phyloP scores from a whole-genome alignment of 139 green algal species.

The Tetradesmus obliquus region DNA sequence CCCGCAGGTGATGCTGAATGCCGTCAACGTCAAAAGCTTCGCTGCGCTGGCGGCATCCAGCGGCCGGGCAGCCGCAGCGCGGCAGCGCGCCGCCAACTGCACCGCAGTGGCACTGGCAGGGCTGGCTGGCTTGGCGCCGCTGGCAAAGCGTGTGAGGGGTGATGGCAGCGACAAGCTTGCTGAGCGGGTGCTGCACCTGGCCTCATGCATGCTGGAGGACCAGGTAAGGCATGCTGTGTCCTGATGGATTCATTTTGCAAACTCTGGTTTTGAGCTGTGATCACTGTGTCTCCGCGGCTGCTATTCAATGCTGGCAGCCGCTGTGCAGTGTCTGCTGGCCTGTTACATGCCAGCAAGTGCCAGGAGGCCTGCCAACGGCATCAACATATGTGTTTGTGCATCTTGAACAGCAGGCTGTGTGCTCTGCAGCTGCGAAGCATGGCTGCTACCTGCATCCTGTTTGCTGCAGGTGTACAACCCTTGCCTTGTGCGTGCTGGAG shows the following conservation, averaged over 20 bases:
- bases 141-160: conserved; percentile 48
- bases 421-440: not conserved
- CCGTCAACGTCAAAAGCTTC: not conserved
- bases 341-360: no score
- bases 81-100: conserved; percentile 40
- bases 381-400: not conserved
- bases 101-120: conserved; percentile 52
- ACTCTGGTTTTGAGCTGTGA: no score
- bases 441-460: not conserved
- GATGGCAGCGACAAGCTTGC: conserved; percentile 19
- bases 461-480: not conserved
- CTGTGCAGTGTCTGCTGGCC: no score
- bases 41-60: not conserved
- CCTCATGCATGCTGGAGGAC: conserved; percentile 45
- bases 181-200: conserved; percentile 35
- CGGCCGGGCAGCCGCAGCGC: not conserved
- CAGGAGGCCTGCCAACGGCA: no score
- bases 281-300: no score
- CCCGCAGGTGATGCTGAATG: conserved; percentile 16
- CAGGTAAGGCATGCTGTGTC: not conserved
- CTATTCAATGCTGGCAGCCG: no score
- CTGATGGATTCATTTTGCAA: not conserved
- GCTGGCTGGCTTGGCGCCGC: conserved; percentile 54
- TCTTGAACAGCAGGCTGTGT: not conserved
- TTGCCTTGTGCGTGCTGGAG: conserved; percentile 64